Evolutionary conservation across 345 rosid genomes (phyloP).

Genomic region (Excoecaria cochinchinensis): DNA sequence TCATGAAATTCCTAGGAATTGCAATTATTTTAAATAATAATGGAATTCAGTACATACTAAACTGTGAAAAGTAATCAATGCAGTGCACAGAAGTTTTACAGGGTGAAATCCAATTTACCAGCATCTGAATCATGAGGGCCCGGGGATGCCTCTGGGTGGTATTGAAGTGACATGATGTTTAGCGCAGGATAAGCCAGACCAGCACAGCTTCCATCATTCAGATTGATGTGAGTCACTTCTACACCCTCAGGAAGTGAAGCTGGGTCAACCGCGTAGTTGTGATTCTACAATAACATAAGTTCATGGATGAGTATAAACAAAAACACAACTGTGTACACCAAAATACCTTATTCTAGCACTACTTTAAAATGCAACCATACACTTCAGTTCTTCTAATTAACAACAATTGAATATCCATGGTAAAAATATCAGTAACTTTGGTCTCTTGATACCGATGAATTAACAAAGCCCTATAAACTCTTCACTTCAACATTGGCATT

Average conservation of each 20-base stretch:
- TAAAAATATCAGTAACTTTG: background rate
- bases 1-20: background rate
- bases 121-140: constrained; percentile 95
- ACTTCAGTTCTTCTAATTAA: background rate
- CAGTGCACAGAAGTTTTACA: background rate
- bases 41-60: background rate
- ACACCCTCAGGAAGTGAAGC: constrained; percentile 82
- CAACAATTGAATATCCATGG: background rate
- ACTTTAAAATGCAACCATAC: background rate
- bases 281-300: constrained; percentile 53
- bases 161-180: constrained; percentile 85
- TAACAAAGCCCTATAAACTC: background rate
- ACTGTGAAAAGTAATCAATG: background rate
- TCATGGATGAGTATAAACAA: background rate
- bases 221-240: constrained; percentile 90
- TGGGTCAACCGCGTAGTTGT: constrained; percentile 94
- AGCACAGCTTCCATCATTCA: constrained; percentile 94
- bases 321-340: background rate
- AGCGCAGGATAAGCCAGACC: constrained; percentile 78
- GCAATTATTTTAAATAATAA: background rate
- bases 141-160: constrained; percentile 97
- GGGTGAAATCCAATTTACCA: constrained; percentile 33
- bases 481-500: background rate
- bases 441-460: background rate
- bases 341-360: background rate